These are phyloP conservation scores for Fusarium goolgardi DNA, from an alignment of 2,329 filamentous ascomycete genomes.

Conservation along the genomic window DNA sequence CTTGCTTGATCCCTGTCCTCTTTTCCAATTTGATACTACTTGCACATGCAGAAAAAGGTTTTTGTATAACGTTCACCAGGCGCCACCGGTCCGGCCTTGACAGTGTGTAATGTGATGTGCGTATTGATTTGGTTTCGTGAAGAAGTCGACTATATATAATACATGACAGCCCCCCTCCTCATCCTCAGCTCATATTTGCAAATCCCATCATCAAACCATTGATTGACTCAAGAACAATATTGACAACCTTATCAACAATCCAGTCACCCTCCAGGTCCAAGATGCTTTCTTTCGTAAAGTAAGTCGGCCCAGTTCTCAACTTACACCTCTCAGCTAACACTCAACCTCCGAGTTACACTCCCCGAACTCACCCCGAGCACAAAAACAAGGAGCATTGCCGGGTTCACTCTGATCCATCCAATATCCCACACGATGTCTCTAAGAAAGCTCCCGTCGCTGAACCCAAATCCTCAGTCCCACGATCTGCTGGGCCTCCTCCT, in stretches of 20 bases:
- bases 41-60: slow-evolving; percentile 23
- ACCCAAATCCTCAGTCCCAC: slow-evolving; percentile 28
- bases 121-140: slow-evolving; percentile 7
- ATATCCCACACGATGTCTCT: slow-evolving; percentile 25
- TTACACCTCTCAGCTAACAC: slow-evolving; percentile 6
- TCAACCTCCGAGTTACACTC: slow-evolving; percentile 32
- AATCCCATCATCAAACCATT: slow-evolving; percentile 7
- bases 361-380: slow-evolving; percentile 41
- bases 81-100: slow-evolving; percentile 32
- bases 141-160: slow-evolving; percentile 32
- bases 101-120: slow-evolving; percentile 13
- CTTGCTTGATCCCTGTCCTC: slow-evolving; percentile 18
- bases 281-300: slow-evolving; percentile 44
- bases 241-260: neutral
- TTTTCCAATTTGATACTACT: slow-evolving; percentile 26
- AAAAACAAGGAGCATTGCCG: slow-evolving; percentile 42
- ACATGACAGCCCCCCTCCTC: slow-evolving; percentile 3
- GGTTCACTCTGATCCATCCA: slow-evolving; percentile 31
- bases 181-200: neutral
- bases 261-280: neutral
- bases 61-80: slow-evolving; percentile 21
- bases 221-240: slow-evolving; percentile 7
- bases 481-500: slow-evolving; percentile 18
- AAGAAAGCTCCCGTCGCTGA: slow-evolving; percentile 22
- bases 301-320: neutral